These are phyloP conservation scores for Heliocybe sulcata DNA, from an alignment of 1,284 basidiomycete genomes.

Conservation along the genomic window DNA sequence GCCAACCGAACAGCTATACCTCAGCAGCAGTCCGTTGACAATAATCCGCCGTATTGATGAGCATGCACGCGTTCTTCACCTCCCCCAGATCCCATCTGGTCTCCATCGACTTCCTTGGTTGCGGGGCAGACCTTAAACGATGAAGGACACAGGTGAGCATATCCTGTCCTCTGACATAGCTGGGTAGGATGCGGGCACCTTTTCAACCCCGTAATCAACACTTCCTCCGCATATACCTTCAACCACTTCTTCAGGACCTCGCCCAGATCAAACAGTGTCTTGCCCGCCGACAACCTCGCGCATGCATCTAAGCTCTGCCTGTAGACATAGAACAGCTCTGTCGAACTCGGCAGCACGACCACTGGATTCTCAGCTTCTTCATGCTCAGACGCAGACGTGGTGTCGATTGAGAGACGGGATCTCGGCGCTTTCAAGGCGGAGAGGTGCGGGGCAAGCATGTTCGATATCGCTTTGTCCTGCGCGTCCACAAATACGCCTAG, in stretches of 20 bases:
- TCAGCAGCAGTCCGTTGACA: constrained; percentile 89
- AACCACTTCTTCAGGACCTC: constrained; percentile 90
- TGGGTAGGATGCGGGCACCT: constrained; percentile 31
- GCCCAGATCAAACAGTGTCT: constrained; percentile 75
- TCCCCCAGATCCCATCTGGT: constrained; percentile 68
- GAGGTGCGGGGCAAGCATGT: constrained; percentile 79
- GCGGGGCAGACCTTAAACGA: constrained; percentile 28
- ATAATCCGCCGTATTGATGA: constrained; percentile 98
- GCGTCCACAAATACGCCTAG: constrained; percentile 93
- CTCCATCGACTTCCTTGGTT: constrained; percentile 65
- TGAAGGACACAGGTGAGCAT: neutral
- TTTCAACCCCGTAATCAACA: constrained; percentile 69
- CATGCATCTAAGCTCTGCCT: constrained; percentile 94
- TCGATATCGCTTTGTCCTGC: constrained; percentile 81
- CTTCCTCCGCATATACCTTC: constrained; percentile 91
- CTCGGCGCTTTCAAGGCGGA: constrained; percentile 38
- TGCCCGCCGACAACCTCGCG: constrained; percentile 77
- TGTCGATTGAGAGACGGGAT: constrained; percentile 67
- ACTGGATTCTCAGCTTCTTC: constrained; percentile 45
- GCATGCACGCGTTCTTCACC: constrained; percentile 73
- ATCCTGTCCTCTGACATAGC: neutral
- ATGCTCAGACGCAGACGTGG: constrained; percentile 27
- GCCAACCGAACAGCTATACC: constrained; percentile 28
- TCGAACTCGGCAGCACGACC: constrained; percentile 85
- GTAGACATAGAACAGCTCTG: constrained; percentile 97